Evolutionary conservation across 177 flowering plant genomes (phyloP).

Genomic region (Vitis hybrid): DNA sequence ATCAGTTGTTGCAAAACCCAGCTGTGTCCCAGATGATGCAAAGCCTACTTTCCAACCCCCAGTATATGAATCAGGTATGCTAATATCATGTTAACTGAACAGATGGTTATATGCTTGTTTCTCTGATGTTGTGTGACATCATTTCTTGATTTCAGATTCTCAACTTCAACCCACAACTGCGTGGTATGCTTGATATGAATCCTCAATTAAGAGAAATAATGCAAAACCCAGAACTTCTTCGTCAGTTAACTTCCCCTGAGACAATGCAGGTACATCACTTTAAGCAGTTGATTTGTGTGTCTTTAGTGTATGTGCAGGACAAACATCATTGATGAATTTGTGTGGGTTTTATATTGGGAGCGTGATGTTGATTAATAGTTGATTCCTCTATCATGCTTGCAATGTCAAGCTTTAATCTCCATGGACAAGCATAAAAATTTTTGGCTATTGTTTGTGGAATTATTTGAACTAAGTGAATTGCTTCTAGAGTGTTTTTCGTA

Average conservation of each 20-base stretch:
- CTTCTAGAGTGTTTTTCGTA: background rate
- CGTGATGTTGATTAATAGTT: too few species aligned
- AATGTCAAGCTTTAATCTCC: too few species aligned
- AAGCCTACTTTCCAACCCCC: conserved; percentile 72
- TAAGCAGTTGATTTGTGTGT: background rate
- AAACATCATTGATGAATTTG: too few species aligned
- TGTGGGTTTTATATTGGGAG: too few species aligned
- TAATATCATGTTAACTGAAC: background rate
- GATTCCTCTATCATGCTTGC: too few species aligned
- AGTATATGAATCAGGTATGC: conserved; percentile 75
- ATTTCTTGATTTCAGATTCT: conserved; percentile 39
- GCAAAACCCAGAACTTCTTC: conserved; percentile 86
- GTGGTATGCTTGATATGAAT: conserved; percentile 57
- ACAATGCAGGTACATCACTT: conserved; percentile 66
- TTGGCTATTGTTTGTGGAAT: too few species aligned
- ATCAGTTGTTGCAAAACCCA: conserved; percentile 75
- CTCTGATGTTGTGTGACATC: background rate
- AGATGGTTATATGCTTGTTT: conserved; percentile 1
- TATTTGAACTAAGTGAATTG: background rate
- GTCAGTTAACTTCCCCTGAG: conserved; percentile 73
- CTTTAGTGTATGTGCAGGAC: background rate
- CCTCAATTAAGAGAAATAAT: conserved; percentile 82
- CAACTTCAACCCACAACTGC: conserved; percentile 58
- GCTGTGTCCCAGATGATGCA: conserved; percentile 79
- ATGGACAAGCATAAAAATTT: too few species aligned